phyloP scores from a whole-genome alignment of 1,284 basidiomycete species.

The Ustilago cynodontis region DNA sequence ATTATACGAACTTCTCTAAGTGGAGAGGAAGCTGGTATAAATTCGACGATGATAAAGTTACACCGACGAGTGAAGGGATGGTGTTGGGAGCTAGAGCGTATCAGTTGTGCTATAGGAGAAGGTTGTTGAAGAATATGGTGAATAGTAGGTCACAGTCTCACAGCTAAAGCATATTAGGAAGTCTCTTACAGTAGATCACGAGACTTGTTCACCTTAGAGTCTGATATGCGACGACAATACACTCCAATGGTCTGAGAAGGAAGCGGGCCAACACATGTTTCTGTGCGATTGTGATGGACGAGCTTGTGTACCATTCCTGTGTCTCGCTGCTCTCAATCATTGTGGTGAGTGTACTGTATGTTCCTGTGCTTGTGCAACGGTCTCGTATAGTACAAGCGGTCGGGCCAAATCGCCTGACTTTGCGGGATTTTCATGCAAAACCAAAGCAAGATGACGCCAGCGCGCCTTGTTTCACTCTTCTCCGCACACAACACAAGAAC shows the following conservation, averaged over 20 bases:
- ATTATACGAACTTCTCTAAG: constrained; percentile 87
- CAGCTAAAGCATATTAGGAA: not conserved
- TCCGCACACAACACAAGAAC: not conserved
- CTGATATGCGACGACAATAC: not conserved
- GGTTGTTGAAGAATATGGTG: constrained; percentile 54
- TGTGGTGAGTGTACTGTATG: too few relatives aligned
- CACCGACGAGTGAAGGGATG: constrained; percentile 33
- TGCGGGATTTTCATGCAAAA: constrained; percentile 6
- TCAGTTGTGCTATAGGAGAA: constrained; percentile 64
- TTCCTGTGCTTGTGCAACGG: not conserved
- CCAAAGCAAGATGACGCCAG: constrained; percentile 3
- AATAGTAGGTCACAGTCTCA: constrained; percentile 3
- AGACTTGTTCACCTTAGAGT: too few relatives aligned
- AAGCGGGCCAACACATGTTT: too few relatives aligned
- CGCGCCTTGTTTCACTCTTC: not conserved
- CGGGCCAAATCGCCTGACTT: not conserved
- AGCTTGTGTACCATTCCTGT: too few relatives aligned
- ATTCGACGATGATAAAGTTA: constrained; percentile 89
- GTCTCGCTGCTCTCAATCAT: too few relatives aligned
- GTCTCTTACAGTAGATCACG: too few relatives aligned
- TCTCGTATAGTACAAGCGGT: too few relatives aligned
- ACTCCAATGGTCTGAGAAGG: not conserved
- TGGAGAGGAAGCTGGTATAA: constrained; percentile 85
- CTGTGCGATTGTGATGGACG: too few relatives aligned
- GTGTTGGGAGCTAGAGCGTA: constrained; percentile 62